phyloP scores from a whole-genome alignment of 2,329 filamentous ascomycete species.

The Bipolaris sorokiniana region DNA sequence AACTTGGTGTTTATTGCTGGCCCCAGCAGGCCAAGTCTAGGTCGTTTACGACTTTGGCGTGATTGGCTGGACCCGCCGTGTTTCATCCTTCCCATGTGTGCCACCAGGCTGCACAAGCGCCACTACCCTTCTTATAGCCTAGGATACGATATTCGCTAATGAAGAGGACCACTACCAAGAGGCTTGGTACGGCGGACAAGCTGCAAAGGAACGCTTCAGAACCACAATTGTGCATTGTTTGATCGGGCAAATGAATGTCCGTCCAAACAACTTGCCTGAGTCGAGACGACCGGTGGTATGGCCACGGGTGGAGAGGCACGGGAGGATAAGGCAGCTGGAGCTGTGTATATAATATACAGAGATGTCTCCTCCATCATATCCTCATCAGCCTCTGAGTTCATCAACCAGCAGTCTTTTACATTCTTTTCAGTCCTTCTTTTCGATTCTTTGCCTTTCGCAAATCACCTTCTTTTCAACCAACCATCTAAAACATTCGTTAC shows the following conservation, averaged over 20 bases:
- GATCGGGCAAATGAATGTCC: slow-evolving; percentile 3
- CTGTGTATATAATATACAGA: background rate
- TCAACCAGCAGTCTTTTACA: slow-evolving; percentile 8
- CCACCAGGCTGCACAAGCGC: background rate
- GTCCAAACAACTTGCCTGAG: background rate
- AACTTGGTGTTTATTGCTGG: slow-evolving; percentile 6
- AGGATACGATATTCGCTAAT: background rate
- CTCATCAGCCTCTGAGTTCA: background rate
- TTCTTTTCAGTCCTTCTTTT: slow-evolving; percentile 5
- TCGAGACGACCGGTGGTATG: background rate
- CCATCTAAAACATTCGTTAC: slow-evolving; percentile 6
- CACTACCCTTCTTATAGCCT: background rate
- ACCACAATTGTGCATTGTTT: slow-evolving; percentile 1
- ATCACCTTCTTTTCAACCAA: slow-evolving; percentile 1
- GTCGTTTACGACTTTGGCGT: background rate
- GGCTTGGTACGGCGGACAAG: background rate
- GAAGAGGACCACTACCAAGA: slow-evolving; percentile 5
- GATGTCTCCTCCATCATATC: background rate
- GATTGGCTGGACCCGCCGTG: background rate
- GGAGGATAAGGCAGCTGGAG: no score
- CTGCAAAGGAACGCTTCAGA: background rate
- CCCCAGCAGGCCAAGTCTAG: background rate
- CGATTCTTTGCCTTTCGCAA: background rate
- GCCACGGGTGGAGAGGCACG: no score
- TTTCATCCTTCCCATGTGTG: background rate